phyloP scores from a whole-genome alignment of 306 rosid species.

The Canavalia ensiformis region DNA sequence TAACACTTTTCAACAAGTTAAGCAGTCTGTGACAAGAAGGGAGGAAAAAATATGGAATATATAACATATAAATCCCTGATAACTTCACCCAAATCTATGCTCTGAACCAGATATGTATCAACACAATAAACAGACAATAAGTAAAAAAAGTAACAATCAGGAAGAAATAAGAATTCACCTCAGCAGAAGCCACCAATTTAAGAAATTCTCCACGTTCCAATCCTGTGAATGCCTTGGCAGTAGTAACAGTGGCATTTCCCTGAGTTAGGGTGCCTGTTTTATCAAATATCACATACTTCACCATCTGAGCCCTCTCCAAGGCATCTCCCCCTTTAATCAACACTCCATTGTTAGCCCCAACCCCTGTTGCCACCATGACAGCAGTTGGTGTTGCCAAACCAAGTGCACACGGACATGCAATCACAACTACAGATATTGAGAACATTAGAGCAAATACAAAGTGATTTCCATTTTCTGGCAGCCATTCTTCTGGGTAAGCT shows the following conservation, averaged over 20 bases:
- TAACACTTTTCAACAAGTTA: slow-evolving; percentile 34
- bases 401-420: slow-evolving; percentile 99
- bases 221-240: slow-evolving; percentile 80
- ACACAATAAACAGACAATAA: neutral
- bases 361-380: slow-evolving; percentile 99
- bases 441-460: slow-evolving; percentile 98
- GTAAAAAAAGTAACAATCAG: slow-evolving; percentile 12
- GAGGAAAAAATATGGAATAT: slow-evolving; percentile 34
- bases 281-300: slow-evolving; percentile 89
- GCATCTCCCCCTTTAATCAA: slow-evolving; percentile 99
- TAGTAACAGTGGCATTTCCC: slow-evolving; percentile 90
- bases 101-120: slow-evolving; percentile 31
- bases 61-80: neutral
- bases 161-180: slow-evolving; percentile 65
- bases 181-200: slow-evolving; percentile 95
- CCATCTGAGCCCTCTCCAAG: slow-evolving; percentile 92
- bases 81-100: slow-evolving; percentile 15
- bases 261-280: slow-evolving; percentile 99
- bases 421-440: slow-evolving; percentile 92
- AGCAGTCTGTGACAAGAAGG: slow-evolving; percentile 3
- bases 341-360: slow-evolving; percentile 96
- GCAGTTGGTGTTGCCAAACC: slow-evolving; percentile 99
- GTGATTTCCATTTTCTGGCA: slow-evolving; percentile 88
- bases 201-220: slow-evolving; percentile 94
- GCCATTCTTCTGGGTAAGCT: slow-evolving; percentile 90